These are phyloP conservation scores for Cantharellus anzutake DNA, from an alignment of 768 basidiomycete species.

Conservation along the genomic window DNA sequence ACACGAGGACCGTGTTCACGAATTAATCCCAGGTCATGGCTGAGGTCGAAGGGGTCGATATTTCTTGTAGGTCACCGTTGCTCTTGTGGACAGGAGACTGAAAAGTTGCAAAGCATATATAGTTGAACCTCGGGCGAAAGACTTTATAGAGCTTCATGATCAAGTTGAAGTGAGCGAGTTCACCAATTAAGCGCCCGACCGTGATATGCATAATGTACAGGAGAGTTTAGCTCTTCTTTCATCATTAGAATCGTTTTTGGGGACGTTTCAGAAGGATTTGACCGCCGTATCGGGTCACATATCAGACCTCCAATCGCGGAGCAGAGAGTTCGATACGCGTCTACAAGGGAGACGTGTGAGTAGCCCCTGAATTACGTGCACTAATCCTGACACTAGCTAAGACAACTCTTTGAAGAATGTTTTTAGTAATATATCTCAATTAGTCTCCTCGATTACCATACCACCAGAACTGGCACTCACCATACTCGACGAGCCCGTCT, in stretches of 20 bases:
- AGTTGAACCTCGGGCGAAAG: conserved; percentile 29
- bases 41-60: not conserved
- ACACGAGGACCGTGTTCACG: not conserved
- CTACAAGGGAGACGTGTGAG: conserved; percentile 70
- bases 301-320: conserved; percentile 77
- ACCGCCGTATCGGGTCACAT: conserved; percentile 93
- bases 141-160: conserved; percentile 77
- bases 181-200: not conserved
- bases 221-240: conserved; percentile 72
- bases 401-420: not conserved
- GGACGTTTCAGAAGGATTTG: conserved; percentile 88
- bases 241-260: conserved; percentile 78
- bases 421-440: conserved; percentile 32
- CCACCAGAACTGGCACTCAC: conserved; percentile 57
- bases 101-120: not conserved
- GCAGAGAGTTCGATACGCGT: conserved; percentile 75
- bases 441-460: conserved; percentile 64
- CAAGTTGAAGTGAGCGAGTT: conserved; percentile 52
- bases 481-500: conserved; percentile 70
- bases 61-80: not conserved
- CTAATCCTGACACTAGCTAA: not conserved
- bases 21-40: not conserved
- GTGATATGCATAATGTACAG: conserved; percentile 22
- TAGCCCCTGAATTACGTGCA: conserved; percentile 2
- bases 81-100: not conserved